These are phyloP conservation scores for Neonectria punicea DNA, from an alignment of 2,329 filamentous ascomycete genomes.

Conservation along the genomic window DNA sequence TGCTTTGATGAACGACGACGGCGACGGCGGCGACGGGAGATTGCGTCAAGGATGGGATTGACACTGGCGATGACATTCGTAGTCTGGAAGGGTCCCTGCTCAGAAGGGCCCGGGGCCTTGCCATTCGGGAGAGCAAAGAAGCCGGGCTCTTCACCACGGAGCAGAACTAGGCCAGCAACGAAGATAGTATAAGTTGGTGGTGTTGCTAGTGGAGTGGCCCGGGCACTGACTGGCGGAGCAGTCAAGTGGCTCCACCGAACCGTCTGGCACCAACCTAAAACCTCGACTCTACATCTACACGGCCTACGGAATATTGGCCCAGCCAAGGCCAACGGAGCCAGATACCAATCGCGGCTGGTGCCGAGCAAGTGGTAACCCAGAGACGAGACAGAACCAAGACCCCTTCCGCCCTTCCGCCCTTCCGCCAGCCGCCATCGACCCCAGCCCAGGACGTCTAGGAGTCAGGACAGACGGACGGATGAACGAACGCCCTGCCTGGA, in stretches of 20 bases:
- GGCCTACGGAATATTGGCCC: background rate
- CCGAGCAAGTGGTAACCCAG: conserved; percentile 15
- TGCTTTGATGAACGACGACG: conserved; percentile 23
- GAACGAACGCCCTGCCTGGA: conserved; percentile 4
- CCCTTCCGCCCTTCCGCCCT: background rate
- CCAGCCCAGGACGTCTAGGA: background rate
- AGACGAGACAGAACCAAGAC: background rate
- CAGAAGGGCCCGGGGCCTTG: background rate
- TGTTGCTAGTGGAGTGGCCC: background rate
- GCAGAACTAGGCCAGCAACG: background rate
- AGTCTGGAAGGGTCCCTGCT: conserved; percentile 3
- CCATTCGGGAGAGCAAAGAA: background rate
- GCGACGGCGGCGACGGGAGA: conserved; percentile 22
- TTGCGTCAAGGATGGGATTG: conserved; percentile 28
- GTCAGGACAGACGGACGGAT: background rate
- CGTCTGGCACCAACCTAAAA: conserved; percentile 18
- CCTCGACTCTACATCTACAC: conserved; percentile 18
- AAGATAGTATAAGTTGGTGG: background rate
- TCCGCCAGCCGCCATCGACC: background rate
- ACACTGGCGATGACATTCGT: conserved; percentile 9
- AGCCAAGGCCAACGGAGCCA: background rate
- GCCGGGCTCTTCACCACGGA: background rate
- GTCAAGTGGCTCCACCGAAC: conserved; percentile 8
- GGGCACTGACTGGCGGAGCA: background rate
- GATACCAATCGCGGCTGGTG: conserved; percentile 22